phyloP scores from a whole-genome alignment of 257 asterid genomes.

The Solanum virginianum region DNA sequence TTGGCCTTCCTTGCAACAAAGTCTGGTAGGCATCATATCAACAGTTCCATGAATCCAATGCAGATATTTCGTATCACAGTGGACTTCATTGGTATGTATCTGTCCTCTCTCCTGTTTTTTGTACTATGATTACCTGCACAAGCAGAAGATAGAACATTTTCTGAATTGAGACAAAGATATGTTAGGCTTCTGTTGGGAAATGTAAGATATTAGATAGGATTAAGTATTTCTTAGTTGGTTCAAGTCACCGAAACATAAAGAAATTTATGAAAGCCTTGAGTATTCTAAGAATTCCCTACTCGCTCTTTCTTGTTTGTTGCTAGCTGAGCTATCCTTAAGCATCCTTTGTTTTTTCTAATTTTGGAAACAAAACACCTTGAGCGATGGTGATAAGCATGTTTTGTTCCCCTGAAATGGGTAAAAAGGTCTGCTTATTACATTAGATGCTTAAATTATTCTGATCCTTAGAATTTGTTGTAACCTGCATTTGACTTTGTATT shows the following conservation, averaged over 20 bases:
- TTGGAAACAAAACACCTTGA: background rate
- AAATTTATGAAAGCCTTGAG: background rate
- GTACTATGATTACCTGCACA: background rate
- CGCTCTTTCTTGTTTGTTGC: background rate
- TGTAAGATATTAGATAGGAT: background rate
- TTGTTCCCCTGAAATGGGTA: background rate
- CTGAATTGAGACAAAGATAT: background rate
- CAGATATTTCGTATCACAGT: constrained; percentile 82
- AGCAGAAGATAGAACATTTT: background rate
- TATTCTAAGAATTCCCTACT: background rate
- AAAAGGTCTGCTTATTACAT: background rate
- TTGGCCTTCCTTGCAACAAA: constrained; percentile 65
- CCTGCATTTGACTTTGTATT: background rate
- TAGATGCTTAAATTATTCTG: background rate
- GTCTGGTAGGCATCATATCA: constrained; percentile 58
- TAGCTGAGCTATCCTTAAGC: background rate
- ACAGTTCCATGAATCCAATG: constrained; percentile 53
- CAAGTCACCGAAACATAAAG: background rate
- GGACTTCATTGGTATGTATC: constrained; percentile 71
- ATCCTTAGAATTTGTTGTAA: background rate
- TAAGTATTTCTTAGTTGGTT: background rate
- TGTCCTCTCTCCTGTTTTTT: background rate
- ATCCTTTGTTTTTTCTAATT: background rate
- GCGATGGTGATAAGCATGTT: background rate
- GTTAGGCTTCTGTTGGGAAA: background rate